phyloP scores from a whole-genome alignment of 163 green algal genomes.

The Scenedesmus sp. region DNA sequence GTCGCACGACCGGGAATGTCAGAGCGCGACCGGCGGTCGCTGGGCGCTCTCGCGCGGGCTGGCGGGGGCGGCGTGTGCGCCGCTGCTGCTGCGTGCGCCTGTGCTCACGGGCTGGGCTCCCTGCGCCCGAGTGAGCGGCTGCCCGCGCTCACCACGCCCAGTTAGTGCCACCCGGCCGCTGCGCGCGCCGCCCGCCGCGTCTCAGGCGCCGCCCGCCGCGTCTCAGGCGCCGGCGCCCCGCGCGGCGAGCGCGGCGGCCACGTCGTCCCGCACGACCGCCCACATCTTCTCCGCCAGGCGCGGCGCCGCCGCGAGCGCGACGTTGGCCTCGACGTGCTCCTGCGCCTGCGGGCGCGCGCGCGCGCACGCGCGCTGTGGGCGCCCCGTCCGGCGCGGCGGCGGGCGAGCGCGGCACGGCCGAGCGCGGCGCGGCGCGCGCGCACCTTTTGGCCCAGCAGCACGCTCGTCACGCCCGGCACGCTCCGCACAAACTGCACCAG shows the following conservation, averaged over 20 bases:
- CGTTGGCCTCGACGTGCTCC: conserved; percentile 43
- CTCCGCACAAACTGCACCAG: conserved; percentile 66
- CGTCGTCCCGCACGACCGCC: neutral
- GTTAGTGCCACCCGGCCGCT: no score
- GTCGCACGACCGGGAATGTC: no score
- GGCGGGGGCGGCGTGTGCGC: no score
- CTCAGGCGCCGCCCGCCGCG: no score
- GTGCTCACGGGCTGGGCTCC: no score
- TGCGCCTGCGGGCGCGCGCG: conserved; percentile 9
- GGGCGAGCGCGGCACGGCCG: no score
- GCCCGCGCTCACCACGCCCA: no score
- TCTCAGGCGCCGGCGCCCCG: neutral
- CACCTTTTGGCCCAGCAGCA: conserved; percentile 64
- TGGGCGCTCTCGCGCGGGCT: no score
- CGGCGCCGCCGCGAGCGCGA: neutral
- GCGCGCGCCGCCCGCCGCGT: no score
- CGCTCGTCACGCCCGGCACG: conserved; percentile 48
- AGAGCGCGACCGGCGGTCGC: no score
- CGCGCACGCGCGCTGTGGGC: neutral
- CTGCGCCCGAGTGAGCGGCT: no score
- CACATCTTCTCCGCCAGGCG: conserved; percentile 5
- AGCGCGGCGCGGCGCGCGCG: neutral
- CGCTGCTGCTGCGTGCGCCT: no score
- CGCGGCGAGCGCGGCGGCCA: neutral
- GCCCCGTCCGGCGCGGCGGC: neutral